Percentiles rank a stretch among this genome's conserved stretches.
These are phyloP conservation scores for Trichoderma semiorbis DNA, from an alignment of 2,329 filamentous ascomycete species.

Conservation along the genomic window DNA sequence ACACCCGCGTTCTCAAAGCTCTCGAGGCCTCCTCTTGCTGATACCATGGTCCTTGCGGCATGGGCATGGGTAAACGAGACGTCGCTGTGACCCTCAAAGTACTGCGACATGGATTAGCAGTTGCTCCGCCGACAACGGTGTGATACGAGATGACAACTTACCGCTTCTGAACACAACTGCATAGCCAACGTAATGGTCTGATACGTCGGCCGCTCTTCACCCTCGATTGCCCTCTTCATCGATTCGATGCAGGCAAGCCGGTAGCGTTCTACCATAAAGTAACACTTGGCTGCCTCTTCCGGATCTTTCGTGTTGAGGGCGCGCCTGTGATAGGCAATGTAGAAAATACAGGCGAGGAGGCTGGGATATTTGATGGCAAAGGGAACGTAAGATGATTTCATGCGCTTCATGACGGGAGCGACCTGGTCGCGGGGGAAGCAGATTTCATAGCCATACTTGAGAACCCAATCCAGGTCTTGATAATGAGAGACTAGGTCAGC, in stretches of 20 bases:
- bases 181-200: slow-evolving; percentile 7
- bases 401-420: background rate
- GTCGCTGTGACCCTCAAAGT: background rate
- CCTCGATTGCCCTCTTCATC: background rate
- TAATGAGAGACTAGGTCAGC: background rate
- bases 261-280: background rate
- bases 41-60: slow-evolving; percentile 11
- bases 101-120: background rate
- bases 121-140: background rate
- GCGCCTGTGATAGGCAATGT: background rate
- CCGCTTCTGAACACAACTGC: slow-evolving; percentile 7
- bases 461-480: slow-evolving; percentile 11
- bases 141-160: background rate
- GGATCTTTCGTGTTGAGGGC: background rate
- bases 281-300: background rate
- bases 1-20: background rate
- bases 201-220: background rate
- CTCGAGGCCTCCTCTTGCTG: slow-evolving; percentile 3
- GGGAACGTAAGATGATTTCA: slow-evolving; percentile 9
- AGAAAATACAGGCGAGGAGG: background rate
- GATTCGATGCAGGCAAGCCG: background rate
- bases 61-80: background rate
- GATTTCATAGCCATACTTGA: slow-evolving; percentile 8
- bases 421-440: slow-evolving; percentile 2
- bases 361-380: background rate